Percentiles rank a stretch among this genome's conserved stretches.
phyloP scores from a whole-genome alignment of 192 early-diverging fungal genomes.

The Entomortierella chlamydospora region DNA sequence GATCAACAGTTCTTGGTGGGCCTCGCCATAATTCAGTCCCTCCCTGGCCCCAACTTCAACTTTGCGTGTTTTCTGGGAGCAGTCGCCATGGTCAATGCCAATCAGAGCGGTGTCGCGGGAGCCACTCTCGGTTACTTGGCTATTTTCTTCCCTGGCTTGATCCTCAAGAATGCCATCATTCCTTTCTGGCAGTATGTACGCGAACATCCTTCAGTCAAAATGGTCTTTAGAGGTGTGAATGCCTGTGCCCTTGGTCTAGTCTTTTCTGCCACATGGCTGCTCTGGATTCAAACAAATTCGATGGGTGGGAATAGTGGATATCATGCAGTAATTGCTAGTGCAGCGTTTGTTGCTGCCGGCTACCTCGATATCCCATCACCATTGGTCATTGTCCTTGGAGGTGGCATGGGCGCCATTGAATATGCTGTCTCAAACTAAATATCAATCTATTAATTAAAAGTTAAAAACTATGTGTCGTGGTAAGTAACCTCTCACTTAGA shows the following conservation, averaged over 20 bases:
- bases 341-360: constrained; percentile 45
- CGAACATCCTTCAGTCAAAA: constrained; percentile 49
- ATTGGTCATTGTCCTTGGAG: constrained; percentile 48
- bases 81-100: constrained; percentile 57
- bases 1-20: constrained; percentile 71
- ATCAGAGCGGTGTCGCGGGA: constrained; percentile 53
- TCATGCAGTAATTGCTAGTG: constrained; percentile 50
- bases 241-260: constrained; percentile 73
- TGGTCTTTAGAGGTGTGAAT: constrained; percentile 70
- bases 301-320: constrained; percentile 43
- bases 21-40: constrained; percentile 69
- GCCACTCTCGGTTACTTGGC: constrained; percentile 65
- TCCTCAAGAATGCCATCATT: constrained; percentile 67
- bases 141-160: constrained; percentile 72
- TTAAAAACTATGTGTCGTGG: no score
- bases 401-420: constrained; percentile 54
- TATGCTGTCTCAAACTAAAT: constrained; percentile 18
- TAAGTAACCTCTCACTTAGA: no score
- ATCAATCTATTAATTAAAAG: no score
- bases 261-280: constrained; percentile 70
- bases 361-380: constrained; percentile 49
- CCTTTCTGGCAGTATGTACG: constrained; percentile 72
- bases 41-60: constrained; percentile 75
- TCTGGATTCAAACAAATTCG: constrained; percentile 52
- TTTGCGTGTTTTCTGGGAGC: constrained; percentile 74